A percentile compares a stretch with the other conserved stretches of the same genome.
These are phyloP conservation scores for Aspergillus sp. DNA, from an alignment of 2,329 filamentous ascomycete species.

Conservation along the genomic window DNA sequence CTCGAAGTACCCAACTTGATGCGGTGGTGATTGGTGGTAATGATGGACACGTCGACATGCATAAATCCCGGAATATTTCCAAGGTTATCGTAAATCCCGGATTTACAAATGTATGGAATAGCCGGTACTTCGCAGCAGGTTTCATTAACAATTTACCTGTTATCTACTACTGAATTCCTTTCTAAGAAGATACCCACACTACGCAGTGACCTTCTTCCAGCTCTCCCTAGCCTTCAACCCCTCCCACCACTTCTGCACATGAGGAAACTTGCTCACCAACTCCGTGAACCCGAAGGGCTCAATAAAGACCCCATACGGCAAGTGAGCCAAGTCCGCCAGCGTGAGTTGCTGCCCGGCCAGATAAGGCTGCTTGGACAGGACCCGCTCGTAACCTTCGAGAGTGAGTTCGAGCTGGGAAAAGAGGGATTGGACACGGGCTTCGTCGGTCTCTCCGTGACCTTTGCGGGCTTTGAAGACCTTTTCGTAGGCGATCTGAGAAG, in stretches of 20 bases:
- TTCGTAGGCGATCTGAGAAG: conserved; percentile 17
- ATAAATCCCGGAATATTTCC: too few species aligned
- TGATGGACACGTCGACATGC: not conserved
- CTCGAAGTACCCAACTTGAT: too few species aligned
- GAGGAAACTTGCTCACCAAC: conserved; percentile 16
- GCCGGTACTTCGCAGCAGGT: too few species aligned
- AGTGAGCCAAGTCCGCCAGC: conserved; percentile 17
- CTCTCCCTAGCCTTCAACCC: conserved; percentile 16
- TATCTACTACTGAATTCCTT: too few species aligned
- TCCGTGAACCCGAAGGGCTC: conserved; percentile 18
- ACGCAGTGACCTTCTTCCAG: conserved; percentile 12
- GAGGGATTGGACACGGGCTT: conserved; percentile 14
- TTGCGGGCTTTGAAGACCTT: conserved; percentile 20
- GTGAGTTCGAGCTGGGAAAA: conserved; percentile 12
- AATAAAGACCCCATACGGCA: conserved; percentile 16
- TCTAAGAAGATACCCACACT: not conserved
- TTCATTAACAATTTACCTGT: too few species aligned
- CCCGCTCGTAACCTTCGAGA: conserved; percentile 21
- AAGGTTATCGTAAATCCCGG: too few species aligned
- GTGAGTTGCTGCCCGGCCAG: conserved; percentile 23
- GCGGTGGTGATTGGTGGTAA: not conserved
- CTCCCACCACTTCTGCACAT: conserved; percentile 19
- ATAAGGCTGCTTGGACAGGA: conserved; percentile 24
- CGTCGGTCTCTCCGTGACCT: conserved; percentile 16
- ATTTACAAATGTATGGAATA: too few species aligned